Conservation (phyloP, 225 moss, liverwort and hornwort species). For the Pleurozium schreberi region DNA sequence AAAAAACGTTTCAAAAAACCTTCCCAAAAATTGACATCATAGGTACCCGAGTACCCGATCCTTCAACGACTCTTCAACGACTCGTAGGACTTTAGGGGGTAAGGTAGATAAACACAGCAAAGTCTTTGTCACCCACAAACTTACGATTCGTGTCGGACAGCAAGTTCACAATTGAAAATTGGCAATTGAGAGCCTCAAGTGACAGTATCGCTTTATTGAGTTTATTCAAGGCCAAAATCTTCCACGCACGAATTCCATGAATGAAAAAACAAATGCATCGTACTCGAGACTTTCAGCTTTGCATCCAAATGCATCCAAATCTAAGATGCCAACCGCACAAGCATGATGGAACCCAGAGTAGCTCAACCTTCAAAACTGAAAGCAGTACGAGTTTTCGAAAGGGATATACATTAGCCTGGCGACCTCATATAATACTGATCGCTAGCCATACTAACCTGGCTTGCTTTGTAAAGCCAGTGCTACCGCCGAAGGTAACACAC, state of each 20-base stretch:
- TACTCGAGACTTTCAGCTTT: not conserved
- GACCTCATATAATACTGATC: not conserved
- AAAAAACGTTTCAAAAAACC: not conserved
- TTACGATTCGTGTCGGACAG: not conserved
- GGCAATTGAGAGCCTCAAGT: not conserved
- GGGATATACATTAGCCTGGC: not conserved
- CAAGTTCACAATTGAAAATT: not conserved
- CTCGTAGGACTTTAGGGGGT: not conserved
- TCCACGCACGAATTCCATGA: not conserved
- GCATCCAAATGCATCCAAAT: not conserved
- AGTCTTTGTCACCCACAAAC: not conserved
- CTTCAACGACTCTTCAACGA: not conserved
- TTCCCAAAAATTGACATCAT: not conserved
- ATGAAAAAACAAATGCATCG: not conserved
- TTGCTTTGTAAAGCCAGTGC: not conserved
- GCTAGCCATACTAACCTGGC: conserved; percentile 1
- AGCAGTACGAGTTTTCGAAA: not conserved
- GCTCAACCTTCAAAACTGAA: not conserved
- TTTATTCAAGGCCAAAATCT: not conserved
- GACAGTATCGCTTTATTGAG: not conserved
- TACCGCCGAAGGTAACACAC: not conserved
- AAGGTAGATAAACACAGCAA: not conserved
- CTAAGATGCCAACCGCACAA: not conserved
- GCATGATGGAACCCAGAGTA: not conserved
- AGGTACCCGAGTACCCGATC: not conserved